Conservation (phyloP, 2,329 filamentous ascomycete genomes). For the Ceratocystis colombiana region DNA sequence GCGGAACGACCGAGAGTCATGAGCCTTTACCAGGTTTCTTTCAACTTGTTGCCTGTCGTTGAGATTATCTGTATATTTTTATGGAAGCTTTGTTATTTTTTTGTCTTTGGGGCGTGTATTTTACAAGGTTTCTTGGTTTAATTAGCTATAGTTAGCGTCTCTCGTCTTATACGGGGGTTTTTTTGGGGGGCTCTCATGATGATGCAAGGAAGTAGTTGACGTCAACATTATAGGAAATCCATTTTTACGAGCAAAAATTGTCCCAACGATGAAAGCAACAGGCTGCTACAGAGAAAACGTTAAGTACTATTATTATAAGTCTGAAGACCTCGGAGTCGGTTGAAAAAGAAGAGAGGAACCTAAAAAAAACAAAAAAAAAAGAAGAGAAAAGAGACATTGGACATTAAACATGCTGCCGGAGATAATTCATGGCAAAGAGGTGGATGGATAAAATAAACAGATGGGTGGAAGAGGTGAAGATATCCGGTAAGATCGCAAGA, state of each 20-base stretch:
- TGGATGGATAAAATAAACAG: constrained; percentile 1
- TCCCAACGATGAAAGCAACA: neutral
- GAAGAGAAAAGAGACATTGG: neutral
- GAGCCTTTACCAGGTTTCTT: neutral
- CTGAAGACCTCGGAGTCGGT: neutral
- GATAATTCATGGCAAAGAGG: neutral
- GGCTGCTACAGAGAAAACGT: neutral
- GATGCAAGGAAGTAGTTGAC: too few species aligned
- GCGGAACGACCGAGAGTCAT: neutral
- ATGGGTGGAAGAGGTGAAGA: neutral
- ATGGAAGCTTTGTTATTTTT: too few species aligned
- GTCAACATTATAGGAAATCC: too few species aligned
- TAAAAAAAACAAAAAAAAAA: neutral
- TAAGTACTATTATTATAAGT: constrained; percentile 5
- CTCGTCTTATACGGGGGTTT: too few species aligned
- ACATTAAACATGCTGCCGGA: constrained; percentile 7
- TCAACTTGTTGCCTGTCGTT: neutral
- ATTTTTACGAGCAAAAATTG: too few species aligned
- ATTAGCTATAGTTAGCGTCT: too few species aligned
- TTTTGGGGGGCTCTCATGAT: too few species aligned
- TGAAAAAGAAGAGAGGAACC: neutral
- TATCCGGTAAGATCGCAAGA: too few species aligned
- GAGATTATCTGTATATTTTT: too few species aligned
- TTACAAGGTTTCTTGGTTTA: too few species aligned
- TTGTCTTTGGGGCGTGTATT: too few species aligned